Base-by-base conservation (phyloP, 2,329 filamentous ascomycete species). In the Fusarium virguliforme region DNA sequence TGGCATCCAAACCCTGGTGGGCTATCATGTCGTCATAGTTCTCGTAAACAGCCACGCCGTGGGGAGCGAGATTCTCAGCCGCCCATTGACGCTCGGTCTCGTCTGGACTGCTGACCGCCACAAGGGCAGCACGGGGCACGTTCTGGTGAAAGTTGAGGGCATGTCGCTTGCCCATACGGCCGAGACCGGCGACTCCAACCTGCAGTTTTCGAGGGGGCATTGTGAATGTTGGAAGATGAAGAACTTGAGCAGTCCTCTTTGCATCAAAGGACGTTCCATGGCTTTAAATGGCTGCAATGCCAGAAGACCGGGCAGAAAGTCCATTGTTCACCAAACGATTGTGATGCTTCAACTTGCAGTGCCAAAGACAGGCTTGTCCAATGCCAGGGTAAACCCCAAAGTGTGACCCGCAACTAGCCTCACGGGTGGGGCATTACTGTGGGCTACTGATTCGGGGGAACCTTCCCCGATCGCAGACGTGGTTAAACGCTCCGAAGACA, bases 161-260 rank as follows among this genome's bases (percentile, higher is more conserved):
- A 77, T 87, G 85, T n/a, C 85, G 81, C 64, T 83, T 82, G 53
- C 85, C 85, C 84, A 87, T 87, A 70, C 85, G 84, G 34, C 85
- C 85, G 54, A 87, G 83, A 51, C 85, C 85, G 40, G 83, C 83
- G 56, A 83, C 83, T 59, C 80, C 85, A 68, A 87, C 77, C 68
- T 83, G 79, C 61, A 85, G 76, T 68, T 78, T 81, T 53, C 64
- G 60, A 24, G 77, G 68, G 8, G 37, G 37, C 37, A 40, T 40
- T 40, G 37, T 40, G n/a, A 22, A 40, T 40, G 37, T 40, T 22
- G 37, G 8, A 40, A 22, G 37, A 12, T 40, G 37, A 40, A 40
- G 37, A 22, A 40, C n/a, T 40, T 40, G 37, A 40, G 37, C 37
- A 40, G 37, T 12, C 37, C n/a, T 18, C 37, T 40, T 22, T 40